These are phyloP conservation scores for Lachancea nothofagi DNA, from an alignment of 805 yeast genomes.

Conservation along the genomic window DNA sequence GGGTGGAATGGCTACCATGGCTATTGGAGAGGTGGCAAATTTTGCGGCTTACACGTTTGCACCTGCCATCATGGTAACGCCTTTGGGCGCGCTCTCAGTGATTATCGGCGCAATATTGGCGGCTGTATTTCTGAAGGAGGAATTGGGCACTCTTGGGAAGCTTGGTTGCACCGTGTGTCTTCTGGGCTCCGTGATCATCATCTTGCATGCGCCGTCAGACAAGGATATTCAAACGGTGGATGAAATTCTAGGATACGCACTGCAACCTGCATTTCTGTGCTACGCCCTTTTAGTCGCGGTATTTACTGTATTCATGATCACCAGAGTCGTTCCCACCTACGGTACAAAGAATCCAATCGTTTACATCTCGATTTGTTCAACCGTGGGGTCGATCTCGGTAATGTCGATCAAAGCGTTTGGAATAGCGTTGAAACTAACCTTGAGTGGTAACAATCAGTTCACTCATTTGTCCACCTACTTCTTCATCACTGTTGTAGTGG, in stretches of 20 bases:
- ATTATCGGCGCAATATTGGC: constrained; percentile 91
- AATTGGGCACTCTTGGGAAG: constrained; percentile 79
- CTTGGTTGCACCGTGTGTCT: constrained; percentile 91
- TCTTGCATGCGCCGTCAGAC: constrained; percentile 91
- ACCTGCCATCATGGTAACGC: constrained; percentile 88
- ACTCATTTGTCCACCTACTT: constrained; percentile 78
- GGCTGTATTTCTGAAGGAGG: constrained; percentile 76
- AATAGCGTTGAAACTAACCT: constrained; percentile 78
- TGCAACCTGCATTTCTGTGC: constrained; percentile 66
- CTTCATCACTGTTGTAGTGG: constrained; percentile 68
- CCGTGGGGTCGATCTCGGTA: constrained; percentile 86
- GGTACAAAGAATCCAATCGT: constrained; percentile 83
- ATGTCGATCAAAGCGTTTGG: constrained; percentile 94
- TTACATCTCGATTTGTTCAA: constrained; percentile 81
- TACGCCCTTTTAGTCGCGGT: constrained; percentile 58
- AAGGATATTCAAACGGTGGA: constrained; percentile 83
- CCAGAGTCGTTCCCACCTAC: constrained; percentile 72
- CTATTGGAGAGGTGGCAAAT: constrained; percentile 84
- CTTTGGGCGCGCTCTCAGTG: constrained; percentile 84
- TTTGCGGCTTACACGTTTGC: constrained; percentile 95
- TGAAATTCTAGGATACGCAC: constrained; percentile 76
- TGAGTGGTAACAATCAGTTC: constrained; percentile 83
- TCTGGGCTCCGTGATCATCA: constrained; percentile 81
- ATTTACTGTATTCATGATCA: constrained; percentile 74
- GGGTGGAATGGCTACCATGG: constrained; percentile 89